Percentiles rank a stretch among this genome's conserved stretches.
phyloP scores from a whole-genome alignment of 1,284 basidiomycete species.

The Ceratobasidium sp. region DNA sequence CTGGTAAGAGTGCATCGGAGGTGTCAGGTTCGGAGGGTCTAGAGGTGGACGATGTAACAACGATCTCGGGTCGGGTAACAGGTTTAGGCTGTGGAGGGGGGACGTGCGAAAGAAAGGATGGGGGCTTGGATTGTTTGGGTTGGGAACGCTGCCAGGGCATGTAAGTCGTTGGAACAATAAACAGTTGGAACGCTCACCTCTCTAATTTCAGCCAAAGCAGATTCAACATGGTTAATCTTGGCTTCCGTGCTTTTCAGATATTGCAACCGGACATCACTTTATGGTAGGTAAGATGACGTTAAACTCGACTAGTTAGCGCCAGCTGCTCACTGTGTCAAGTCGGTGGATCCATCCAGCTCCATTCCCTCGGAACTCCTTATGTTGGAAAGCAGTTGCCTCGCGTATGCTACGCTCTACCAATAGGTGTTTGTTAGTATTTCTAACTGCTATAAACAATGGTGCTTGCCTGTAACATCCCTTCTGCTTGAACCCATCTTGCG shows the following conservation, averaged over 20 bases:
- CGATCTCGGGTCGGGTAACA: slow-evolving; percentile 9
- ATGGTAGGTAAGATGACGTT: not conserved
- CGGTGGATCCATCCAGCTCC: slow-evolving; percentile 30
- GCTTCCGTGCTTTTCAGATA: slow-evolving; percentile 25
- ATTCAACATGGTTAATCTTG: slow-evolving; percentile 32
- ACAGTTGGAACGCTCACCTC: not conserved
- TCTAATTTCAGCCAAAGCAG: slow-evolving; percentile 19
- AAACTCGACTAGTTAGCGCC: not conserved
- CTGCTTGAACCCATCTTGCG: slow-evolving; percentile 68
- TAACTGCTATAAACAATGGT: not conserved
- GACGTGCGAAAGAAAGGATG: slow-evolving; percentile 35
- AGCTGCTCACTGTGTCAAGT: slow-evolving; percentile 1
- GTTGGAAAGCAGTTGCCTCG: slow-evolving; percentile 68
- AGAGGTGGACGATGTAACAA: slow-evolving; percentile 1
- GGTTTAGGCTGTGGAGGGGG: slow-evolving; percentile 32
- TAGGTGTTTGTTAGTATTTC: slow-evolving; percentile 8
- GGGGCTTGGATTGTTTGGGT: slow-evolving; percentile 36
- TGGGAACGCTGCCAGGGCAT: slow-evolving; percentile 21
- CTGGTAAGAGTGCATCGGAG: slow-evolving; percentile 29
- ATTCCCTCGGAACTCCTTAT: slow-evolving; percentile 63
- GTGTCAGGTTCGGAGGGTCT: slow-evolving; percentile 12
- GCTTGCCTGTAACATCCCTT: slow-evolving; percentile 69
- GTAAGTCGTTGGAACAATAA: not conserved
- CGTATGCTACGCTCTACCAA: slow-evolving; percentile 73
- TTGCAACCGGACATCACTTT: slow-evolving; percentile 21